Evolutionary conservation across 805 yeast species (phyloP), one percentile per base, ranked within the genome.

Genomic region (Metschnikowia corniflorae): DNA sequence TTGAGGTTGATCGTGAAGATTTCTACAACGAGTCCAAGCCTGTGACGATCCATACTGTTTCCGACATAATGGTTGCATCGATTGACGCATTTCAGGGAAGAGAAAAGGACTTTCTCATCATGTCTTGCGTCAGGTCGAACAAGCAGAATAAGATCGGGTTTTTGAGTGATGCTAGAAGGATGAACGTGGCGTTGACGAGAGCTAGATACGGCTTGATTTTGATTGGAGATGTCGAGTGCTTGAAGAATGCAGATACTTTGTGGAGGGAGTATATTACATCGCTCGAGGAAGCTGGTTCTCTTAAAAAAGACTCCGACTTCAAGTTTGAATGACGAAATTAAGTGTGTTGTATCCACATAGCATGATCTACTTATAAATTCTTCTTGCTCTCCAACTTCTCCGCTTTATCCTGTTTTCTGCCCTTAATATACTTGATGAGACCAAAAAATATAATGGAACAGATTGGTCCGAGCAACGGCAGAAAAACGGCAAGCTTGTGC

Each of bases 401-500:
- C 16, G 20, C 17, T 13, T 15, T 16, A 23, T 13, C 16, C 13
- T 56, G 16, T 72, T 31, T 63, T 61, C 55, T 42, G 16, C 75
- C 80, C 30, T 62, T 62, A 13, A 71, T 10, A 3, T 70, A 46
- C 41, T 79, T 75, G 4, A 79, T 16, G 1, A 73, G 36, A 0
- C 82, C 83, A 38, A 80, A 55, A 1, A 68, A 15, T 9, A 75
- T 55, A 16, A 93, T 88, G 17, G 91, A 75, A 2, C 75, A 63
- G 23, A 88, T 65, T 2, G 98, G 98, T 0, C 97, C 97, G 23
- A 89, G 58, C 29, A 91, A 64, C 0, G 98, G 98, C 54, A 87
- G 67, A 49, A 88, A 93, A 1, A 93, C 95, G 0, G 98, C 97
- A 53, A 93, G 70, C 58, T 86, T 89, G 56, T 91, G 98, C 58